Conservation (phyloP, 768 basidiomycete genomes). For the Lactarius indigo region DNA sequence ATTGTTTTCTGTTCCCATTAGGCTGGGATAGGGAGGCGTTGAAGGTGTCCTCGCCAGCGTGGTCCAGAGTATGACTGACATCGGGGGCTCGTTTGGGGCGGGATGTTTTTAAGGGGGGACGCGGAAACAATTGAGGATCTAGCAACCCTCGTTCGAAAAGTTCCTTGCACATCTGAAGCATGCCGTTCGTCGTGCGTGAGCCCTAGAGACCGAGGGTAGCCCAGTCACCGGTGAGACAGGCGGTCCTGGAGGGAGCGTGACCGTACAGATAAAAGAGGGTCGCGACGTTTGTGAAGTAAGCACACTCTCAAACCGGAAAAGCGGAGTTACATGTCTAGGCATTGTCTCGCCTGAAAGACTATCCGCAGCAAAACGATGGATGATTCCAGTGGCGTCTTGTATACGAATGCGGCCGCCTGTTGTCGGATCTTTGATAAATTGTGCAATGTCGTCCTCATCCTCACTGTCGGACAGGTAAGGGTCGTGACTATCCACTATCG, state of each 20-base stretch:
- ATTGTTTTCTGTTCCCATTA: conserved; percentile 19
- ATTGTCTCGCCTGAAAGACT: conserved; percentile 1
- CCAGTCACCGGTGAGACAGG: conserved; percentile 44
- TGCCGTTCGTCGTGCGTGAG: conserved; percentile 55
- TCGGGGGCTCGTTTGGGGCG: conserved; percentile 20
- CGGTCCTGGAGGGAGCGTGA: conserved; percentile 45
- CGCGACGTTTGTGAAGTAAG: conserved; percentile 30
- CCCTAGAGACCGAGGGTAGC: conserved; percentile 41
- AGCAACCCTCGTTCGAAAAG: conserved; percentile 50
- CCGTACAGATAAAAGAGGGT: conserved; percentile 44
- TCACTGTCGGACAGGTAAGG: conserved; percentile 50
- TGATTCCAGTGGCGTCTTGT: conserved; percentile 52
- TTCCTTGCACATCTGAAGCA: conserved; percentile 52
- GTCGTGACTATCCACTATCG: conserved; percentile 39
- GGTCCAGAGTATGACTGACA: conserved; percentile 18
- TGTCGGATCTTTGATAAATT: conserved; percentile 56
- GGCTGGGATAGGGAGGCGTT: conserved; percentile 5
- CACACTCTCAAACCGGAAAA: conserved; percentile 40
- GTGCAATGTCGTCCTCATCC: conserved; percentile 40
- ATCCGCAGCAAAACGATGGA: conserved; percentile 48
- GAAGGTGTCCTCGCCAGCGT: conserved; percentile 10
- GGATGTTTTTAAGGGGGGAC: conserved; percentile 25
- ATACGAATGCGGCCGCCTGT: conserved; percentile 57
- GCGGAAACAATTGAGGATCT: conserved; percentile 39
- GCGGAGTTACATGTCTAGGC: background rate